Conservation (phyloP, 208 protist species). For the Crithidia expoeki region DNA sequence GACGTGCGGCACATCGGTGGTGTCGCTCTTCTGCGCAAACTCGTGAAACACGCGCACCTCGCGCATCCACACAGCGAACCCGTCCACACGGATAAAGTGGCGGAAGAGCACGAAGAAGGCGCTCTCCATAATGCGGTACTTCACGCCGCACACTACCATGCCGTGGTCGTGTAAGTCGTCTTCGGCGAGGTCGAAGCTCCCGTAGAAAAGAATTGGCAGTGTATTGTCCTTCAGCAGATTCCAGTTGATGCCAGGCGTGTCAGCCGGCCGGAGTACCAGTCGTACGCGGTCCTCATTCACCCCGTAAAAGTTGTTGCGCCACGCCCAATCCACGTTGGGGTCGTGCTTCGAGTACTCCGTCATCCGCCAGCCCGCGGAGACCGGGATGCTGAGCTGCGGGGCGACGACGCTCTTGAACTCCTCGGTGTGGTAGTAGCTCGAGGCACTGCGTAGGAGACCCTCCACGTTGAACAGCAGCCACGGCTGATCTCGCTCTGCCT, state of each 20-base stretch:
- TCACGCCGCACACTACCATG: slow-evolving; percentile 61
- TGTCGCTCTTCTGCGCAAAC: slow-evolving; percentile 42
- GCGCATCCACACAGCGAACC: slow-evolving; percentile 62
- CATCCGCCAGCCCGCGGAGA: slow-evolving; percentile 59
- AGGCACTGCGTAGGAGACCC: slow-evolving; percentile 53
- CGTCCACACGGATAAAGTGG: slow-evolving; percentile 74
- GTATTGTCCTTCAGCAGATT: slow-evolving; percentile 64
- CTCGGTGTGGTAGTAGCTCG: slow-evolving; percentile 62
- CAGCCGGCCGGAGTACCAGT: slow-evolving; percentile 39
- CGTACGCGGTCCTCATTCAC: slow-evolving; percentile 14
- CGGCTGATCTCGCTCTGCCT: slow-evolving; percentile 18
- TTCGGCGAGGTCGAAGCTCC: slow-evolving; percentile 77
- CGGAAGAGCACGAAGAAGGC: slow-evolving; percentile 82
- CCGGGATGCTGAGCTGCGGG: slow-evolving; percentile 59
- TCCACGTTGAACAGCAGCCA: slow-evolving; percentile 60
- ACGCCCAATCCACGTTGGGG: slow-evolving; percentile 84
- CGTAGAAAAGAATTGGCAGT: slow-evolving; percentile 74
- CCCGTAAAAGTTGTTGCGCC: slow-evolving; percentile 80
- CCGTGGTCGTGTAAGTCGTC: slow-evolving; percentile 88
- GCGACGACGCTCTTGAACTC: slow-evolving; percentile 38
- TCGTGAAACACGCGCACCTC: slow-evolving; percentile 83
- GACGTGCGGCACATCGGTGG: slow-evolving; percentile 47
- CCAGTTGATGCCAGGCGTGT: slow-evolving; percentile 73
- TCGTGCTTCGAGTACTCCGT: slow-evolving; percentile 65
- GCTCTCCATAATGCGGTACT: slow-evolving; percentile 72